A percentile compares a stretch with the other conserved stretches of the same genome.
phyloP scores from a whole-genome alignment of 2,329 filamentous ascomycete genomes.

The Fusarium sp. region DNA sequence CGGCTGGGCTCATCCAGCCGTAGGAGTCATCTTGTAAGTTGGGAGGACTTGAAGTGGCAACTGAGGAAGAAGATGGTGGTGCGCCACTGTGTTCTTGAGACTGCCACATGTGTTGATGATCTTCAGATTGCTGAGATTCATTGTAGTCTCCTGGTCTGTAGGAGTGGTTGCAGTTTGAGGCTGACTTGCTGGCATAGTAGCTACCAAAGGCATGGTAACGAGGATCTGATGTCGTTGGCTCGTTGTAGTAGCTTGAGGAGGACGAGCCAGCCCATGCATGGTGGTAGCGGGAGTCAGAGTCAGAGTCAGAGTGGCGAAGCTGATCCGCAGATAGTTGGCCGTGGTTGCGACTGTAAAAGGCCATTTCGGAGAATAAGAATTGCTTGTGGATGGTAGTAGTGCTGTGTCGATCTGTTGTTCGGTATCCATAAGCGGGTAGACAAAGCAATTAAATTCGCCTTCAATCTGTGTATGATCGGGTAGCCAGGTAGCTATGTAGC shows the following conservation, averaged over 20 bases:
- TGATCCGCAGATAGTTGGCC: constrained; percentile 32
- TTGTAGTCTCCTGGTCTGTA: constrained; percentile 28
- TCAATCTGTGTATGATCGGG: neutral
- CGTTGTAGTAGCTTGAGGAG: constrained; percentile 24
- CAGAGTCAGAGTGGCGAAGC: constrained; percentile 35
- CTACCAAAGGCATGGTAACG: constrained; percentile 33
- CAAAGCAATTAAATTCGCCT: constrained; percentile 36
- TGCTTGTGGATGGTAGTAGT: constrained; percentile 32
- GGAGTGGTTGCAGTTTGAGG: constrained; percentile 19
- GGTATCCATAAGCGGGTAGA: constrained; percentile 42
- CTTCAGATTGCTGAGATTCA: constrained; percentile 31
- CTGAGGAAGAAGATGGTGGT: constrained; percentile 36
- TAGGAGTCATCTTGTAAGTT: constrained; percentile 39
- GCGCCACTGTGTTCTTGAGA: constrained; percentile 30
- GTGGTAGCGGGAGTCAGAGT: constrained; percentile 33
- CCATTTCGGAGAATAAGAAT: constrained; percentile 33
- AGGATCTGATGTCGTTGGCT: constrained; percentile 31
- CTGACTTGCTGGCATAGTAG: constrained; percentile 36
- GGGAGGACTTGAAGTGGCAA: constrained; percentile 37
- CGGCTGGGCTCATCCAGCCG: constrained; percentile 22
- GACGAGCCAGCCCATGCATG: constrained; percentile 26
- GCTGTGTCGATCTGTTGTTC: constrained; percentile 38
- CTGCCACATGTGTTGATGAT: constrained; percentile 35
- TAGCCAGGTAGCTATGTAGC: constrained; percentile 6
- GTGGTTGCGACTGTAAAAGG: constrained; percentile 28